phyloP scores from a whole-genome alignment of 108 stramenopile genomes.

The Cyclostephanos tholiformis region DNA sequence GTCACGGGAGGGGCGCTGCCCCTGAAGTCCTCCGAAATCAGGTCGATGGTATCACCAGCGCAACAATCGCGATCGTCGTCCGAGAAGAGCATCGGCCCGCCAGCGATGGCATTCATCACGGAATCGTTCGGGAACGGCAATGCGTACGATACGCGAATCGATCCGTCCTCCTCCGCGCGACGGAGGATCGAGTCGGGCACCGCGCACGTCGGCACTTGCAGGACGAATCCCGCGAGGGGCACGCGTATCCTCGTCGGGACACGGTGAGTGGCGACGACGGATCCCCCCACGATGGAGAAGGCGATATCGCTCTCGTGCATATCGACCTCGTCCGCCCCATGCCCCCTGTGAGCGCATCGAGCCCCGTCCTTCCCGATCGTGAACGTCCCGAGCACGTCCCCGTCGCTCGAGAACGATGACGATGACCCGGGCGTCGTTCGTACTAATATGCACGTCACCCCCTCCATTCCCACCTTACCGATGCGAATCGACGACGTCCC shows the following conservation, averaged over 20 bases:
- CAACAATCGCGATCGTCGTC: neutral
- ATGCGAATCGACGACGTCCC: slow-evolving; percentile 1
- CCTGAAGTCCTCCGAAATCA: slow-evolving; percentile 34
- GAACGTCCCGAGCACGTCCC: neutral
- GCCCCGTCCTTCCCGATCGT: slow-evolving; percentile 10
- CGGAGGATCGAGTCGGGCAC: neutral
- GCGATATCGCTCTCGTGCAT: slow-evolving; percentile 12
- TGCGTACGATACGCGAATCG: slow-evolving; percentile 16
- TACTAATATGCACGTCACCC: slow-evolving; percentile 12
- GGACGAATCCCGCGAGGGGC: slow-evolving; percentile 42
- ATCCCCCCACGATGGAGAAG: slow-evolving; percentile 34
- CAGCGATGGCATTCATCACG: slow-evolving; percentile 33
- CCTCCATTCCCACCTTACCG: slow-evolving; percentile 30
- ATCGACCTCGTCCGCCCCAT: slow-evolving; percentile 8
- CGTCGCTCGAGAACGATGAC: neutral
- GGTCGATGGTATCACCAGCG: slow-evolving; percentile 15
- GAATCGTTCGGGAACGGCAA: slow-evolving; percentile 1
- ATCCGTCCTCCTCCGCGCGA: slow-evolving; percentile 3
- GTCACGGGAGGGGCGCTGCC: slow-evolving; percentile 48
- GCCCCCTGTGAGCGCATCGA: slow-evolving; percentile 20
- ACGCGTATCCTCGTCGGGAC: slow-evolving; percentile 10
- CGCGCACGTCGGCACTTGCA: neutral
- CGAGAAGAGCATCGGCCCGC: slow-evolving; percentile 45
- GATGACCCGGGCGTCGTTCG: neutral
- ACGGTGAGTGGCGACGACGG: slow-evolving; percentile 9